Conservation (phyloP, 495 filamentous ascomycete genomes). For the Hypoxylon rickii region DNA sequence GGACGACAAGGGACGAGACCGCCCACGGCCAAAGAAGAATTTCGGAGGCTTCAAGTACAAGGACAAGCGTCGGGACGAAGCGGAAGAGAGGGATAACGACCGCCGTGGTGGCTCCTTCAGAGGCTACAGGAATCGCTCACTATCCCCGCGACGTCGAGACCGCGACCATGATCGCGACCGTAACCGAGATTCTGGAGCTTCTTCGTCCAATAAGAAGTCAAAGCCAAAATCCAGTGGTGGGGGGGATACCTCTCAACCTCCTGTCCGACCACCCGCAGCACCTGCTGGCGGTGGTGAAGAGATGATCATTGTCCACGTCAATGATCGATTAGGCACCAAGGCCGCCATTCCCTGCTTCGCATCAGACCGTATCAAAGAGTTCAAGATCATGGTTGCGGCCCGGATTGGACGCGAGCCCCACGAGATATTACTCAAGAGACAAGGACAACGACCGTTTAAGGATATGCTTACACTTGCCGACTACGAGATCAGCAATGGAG, state of each 20-base stretch:
- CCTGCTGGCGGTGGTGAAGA: conserved; percentile 59
- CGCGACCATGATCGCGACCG: conserved; percentile 35
- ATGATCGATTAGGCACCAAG: conserved; percentile 90
- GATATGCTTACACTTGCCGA: conserved; percentile 83
- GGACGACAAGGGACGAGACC: conserved; percentile 25
- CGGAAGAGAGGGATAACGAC: conserved; percentile 53
- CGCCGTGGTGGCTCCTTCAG: conserved; percentile 48
- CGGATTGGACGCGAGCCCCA: conserved; percentile 84
- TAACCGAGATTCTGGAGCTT: conserved; percentile 19
- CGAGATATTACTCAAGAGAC: conserved; percentile 88
- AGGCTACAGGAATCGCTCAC: conserved; percentile 58
- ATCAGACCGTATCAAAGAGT: conserved; percentile 77
- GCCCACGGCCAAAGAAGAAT: conserved; percentile 43
- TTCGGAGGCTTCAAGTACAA: conserved; percentile 70
- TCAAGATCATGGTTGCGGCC: conserved; percentile 89
- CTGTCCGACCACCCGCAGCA: conserved; percentile 35
- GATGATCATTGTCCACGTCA: conserved; percentile 91
- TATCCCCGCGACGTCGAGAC: conserved; percentile 42
- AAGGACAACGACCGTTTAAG: conserved; percentile 91
- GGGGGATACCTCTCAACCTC: conserved; percentile 39
- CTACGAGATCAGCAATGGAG: conserved; percentile 87
- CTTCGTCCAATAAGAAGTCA: conserved; percentile 30
- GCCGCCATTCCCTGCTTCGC: conserved; percentile 85
- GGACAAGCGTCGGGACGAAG: conserved; percentile 59
- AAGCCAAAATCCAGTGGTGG: conserved; percentile 28